Conservation (phyloP, 768 basidiomycete genomes). For the Gyrodon lividus region DNA sequence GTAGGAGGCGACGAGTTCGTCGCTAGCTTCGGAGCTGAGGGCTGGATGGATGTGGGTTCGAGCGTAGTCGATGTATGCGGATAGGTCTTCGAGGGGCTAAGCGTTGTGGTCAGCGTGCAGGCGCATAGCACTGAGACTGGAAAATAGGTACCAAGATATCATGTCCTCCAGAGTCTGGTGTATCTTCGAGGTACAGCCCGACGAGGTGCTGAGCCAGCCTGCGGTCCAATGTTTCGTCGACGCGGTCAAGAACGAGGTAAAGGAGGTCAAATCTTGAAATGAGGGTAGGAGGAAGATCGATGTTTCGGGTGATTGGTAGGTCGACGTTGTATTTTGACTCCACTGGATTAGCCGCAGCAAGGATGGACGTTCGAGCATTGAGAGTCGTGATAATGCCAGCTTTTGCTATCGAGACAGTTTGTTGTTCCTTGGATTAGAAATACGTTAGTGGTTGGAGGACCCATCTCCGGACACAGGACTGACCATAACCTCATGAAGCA, state of each 20-base stretch:
- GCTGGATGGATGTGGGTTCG: conserved; percentile 81
- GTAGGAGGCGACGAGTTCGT: conserved; percentile 85
- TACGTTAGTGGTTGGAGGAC: neutral
- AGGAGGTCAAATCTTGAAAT: conserved; percentile 97
- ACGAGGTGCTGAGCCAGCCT: conserved; percentile 91
- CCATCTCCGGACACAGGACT: conserved; percentile 13
- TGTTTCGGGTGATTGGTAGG: conserved; percentile 90
- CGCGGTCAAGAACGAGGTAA: conserved; percentile 92
- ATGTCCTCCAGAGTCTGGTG: conserved; percentile 51
- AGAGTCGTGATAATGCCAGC: conserved; percentile 98
- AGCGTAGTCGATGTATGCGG: conserved; percentile 93
- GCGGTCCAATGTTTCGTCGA: conserved; percentile 86
- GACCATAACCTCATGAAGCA: conserved; percentile 98
- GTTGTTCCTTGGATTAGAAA: conserved; percentile 75
- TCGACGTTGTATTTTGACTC: conserved; percentile 93
- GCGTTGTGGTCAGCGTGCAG: conserved; percentile 6
- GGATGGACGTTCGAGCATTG: conserved; percentile 96
- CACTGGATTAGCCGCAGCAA: conserved; percentile 97
- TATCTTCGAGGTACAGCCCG: conserved; percentile 90
- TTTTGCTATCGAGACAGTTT: conserved; percentile 98
- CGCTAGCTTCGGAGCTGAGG: conserved; percentile 81
- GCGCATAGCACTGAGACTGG: neutral
- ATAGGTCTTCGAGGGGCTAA: conserved; percentile 86
- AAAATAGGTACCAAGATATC: conserved; percentile 71
- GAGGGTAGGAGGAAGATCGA: conserved; percentile 94